Evolutionary conservation across 805 yeast species (phyloP), one percentile per base, ranked within the genome.

Genomic region (Candida piceae): DNA sequence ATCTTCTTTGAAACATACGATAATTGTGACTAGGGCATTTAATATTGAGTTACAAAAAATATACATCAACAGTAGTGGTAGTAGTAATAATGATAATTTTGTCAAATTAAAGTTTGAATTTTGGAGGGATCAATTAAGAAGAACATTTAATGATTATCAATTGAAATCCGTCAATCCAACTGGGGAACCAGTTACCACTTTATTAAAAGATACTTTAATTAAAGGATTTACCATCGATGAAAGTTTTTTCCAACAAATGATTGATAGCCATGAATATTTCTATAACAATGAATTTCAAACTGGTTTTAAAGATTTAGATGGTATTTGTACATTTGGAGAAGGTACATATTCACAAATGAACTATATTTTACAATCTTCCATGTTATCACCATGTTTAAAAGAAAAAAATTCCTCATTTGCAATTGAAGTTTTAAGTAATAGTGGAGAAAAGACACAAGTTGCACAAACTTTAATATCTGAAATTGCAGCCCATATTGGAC

Each of bases 401-500:
- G 85, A 84, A 0, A 7, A 7, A 9, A 72, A 78, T 1, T 52
- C 61, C 1, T 36, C 36, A 15, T 37, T 44, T 7, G 67, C 75
- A 0, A 67, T 73, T 11, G 54, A 60, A 28, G 51, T 77, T 22
- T 55, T 82, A 23, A 76, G 73, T 41, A 52, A 59, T 17, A 69
- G 76, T 30, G 59, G 69, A 0, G 38, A 44, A 43, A 74, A 70
- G 40, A 31, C 50, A 0, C 37, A 37, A 7, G 34, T 34, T 7
- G 30, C 55, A 12, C 41, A 53, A 29, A 57, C 58, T 13, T 46
- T 55, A 5, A 60, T 77, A 7, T 69, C 77, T 23, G 85, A 82
- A 42, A 71, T 80, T 8, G 72, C 78, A 9, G 93, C 94, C 0
- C 95, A 85, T 58, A 60, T 86, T 26, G 95, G 95, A 6, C 94